Conservation (phyloP, 2,329 filamentous ascomycete genomes). For the Stachybotrys chartarum region DNA sequence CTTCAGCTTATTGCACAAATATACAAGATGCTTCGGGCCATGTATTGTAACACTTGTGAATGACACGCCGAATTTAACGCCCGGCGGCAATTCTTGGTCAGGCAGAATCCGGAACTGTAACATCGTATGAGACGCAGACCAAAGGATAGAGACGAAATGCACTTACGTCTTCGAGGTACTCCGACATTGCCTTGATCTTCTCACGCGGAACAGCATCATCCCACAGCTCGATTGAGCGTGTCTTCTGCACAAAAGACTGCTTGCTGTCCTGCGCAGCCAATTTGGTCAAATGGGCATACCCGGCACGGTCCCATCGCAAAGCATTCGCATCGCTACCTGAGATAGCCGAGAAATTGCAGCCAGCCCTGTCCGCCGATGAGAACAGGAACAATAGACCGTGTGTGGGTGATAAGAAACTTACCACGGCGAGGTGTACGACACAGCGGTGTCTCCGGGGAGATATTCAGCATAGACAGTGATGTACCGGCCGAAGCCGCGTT, state of each 20-base stretch:
- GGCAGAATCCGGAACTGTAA: conserved; percentile 20
- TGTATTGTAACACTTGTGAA: conserved; percentile 26
- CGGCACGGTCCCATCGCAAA: conserved; percentile 28
- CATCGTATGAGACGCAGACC: neutral
- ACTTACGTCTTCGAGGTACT: conserved; percentile 29
- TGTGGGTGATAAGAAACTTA: conserved; percentile 2
- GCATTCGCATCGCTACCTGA: conserved; percentile 32
- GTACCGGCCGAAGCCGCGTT: conserved; percentile 19
- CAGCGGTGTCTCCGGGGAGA: conserved; percentile 27
- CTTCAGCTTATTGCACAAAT: conserved; percentile 14
- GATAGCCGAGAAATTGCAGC: conserved; percentile 33
- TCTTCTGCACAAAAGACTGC: conserved; percentile 24
- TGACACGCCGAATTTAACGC: conserved; percentile 21
- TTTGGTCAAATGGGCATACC: conserved; percentile 25
- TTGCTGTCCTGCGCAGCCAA: conserved; percentile 18
- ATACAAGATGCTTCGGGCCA: conserved; percentile 25
- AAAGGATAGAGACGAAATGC: neutral
- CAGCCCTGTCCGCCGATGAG: conserved; percentile 19
- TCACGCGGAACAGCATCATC: conserved; percentile 24
- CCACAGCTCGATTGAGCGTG: conserved; percentile 30
- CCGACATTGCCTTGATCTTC: conserved; percentile 29
- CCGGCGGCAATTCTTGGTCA: conserved; percentile 14
- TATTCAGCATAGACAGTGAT: conserved; percentile 29
- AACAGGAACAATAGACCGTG: neutral
- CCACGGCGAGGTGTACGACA: conserved; percentile 32